These are phyloP conservation scores for Nematodospora valgi DNA, from an alignment of 805 yeast species.

Conservation along the genomic window DNA sequence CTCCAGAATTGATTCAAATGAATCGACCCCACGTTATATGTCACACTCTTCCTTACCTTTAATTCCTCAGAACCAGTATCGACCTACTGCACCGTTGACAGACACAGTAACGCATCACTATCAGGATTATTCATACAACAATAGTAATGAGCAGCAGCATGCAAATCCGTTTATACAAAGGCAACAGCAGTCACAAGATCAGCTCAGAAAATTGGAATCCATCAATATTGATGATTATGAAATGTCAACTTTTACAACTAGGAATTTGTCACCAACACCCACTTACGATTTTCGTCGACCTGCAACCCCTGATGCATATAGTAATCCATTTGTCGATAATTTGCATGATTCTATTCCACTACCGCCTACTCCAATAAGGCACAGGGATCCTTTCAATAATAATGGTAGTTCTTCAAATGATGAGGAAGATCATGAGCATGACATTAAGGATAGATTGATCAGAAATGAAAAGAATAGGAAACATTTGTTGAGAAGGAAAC, in stretches of 20 bases:
- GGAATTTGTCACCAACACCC: constrained; percentile 9
- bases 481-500: constrained; percentile 21
- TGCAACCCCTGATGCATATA: background rate
- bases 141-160: background rate
- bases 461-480: constrained; percentile 23
- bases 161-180: too few species aligned
- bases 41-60: constrained; percentile 1
- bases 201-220: background rate
- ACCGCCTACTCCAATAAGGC: constrained; percentile 5
- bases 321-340: constrained; percentile 6
- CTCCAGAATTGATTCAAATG: too few species aligned
- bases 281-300: background rate
- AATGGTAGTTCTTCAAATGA: constrained; percentile 1
- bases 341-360: constrained; percentile 5
- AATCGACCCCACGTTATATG: constrained; percentile 1
- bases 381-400: constrained; percentile 8
- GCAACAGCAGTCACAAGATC: too few species aligned
- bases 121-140: constrained; percentile 6
- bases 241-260: constrained; percentile 7
- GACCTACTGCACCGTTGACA: background rate
- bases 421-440: constrained; percentile 9
- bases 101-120: constrained; percentile 9
- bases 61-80: constrained; percentile 1
- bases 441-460: constrained; percentile 12
- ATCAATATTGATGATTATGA: constrained; percentile 11